These are phyloP conservation scores for Hagleromyces aurorensis DNA, from an alignment of 805 yeast genomes.

Conservation along the genomic window DNA sequence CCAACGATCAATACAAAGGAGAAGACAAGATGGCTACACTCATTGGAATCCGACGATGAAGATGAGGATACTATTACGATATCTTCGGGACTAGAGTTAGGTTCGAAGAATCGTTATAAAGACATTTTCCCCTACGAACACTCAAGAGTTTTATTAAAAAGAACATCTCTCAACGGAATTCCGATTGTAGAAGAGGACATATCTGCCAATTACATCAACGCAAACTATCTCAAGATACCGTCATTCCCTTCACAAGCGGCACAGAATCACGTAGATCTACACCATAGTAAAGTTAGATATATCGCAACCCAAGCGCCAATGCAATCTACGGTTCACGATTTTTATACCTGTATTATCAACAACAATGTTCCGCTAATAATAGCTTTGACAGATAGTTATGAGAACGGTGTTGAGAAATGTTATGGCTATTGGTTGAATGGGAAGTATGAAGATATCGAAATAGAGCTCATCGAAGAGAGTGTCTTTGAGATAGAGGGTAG, in stretches of 20 bases:
- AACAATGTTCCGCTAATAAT: constrained; percentile 59
- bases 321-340: constrained; percentile 64
- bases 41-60: constrained; percentile 16
- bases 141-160: constrained; percentile 59
- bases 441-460: constrained; percentile 32
- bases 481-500: constrained; percentile 3
- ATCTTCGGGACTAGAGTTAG: constrained; percentile 73
- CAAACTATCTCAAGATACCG: constrained; percentile 51
- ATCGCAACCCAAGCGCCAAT: constrained; percentile 93
- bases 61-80: constrained; percentile 34
- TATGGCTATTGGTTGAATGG: constrained; percentile 72
- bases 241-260: constrained; percentile 6
- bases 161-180: constrained; percentile 6
- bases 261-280: constrained; percentile 20
- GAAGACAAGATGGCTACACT: constrained; percentile 4
- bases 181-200: constrained; percentile 10
- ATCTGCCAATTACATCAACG: constrained; percentile 69
- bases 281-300: constrained; percentile 40
- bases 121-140: constrained; percentile 86
- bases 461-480: constrained; percentile 22
- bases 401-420: constrained; percentile 76
- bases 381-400: constrained; percentile 68
- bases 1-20: constrained; percentile 7
- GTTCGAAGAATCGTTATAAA: constrained; percentile 76
- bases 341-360: constrained; percentile 70